These are phyloP conservation scores for Fusarium albosuccineum DNA, from an alignment of 2,329 filamentous ascomycete species.

Conservation along the genomic window DNA sequence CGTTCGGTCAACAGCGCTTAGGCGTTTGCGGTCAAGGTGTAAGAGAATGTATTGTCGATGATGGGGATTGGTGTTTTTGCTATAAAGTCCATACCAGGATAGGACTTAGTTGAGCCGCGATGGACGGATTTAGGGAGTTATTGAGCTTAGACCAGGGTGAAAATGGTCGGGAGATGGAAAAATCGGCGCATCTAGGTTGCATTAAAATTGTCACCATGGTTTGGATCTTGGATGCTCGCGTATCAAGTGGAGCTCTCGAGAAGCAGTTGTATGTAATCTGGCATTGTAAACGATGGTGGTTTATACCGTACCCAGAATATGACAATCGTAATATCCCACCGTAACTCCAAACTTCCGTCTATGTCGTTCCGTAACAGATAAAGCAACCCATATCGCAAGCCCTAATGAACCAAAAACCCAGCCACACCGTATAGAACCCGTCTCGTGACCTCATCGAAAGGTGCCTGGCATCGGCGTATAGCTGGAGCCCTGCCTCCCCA, in stretches of 20 bases:
- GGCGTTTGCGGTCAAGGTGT: conserved; percentile 43
- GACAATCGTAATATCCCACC: conserved; percentile 19
- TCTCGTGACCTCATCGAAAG: conserved; percentile 31
- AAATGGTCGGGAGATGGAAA: conserved; percentile 38
- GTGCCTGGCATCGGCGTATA: conserved; percentile 49
- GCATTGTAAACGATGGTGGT: neutral
- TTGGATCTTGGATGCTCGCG: conserved; percentile 24
- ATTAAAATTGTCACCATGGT: conserved; percentile 44
- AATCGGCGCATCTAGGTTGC: conserved; percentile 46
- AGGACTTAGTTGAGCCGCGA: conserved; percentile 14
- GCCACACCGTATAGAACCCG: neutral
- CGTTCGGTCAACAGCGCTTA: conserved; percentile 65
- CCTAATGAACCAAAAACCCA: neutral
- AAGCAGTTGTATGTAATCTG: neutral
- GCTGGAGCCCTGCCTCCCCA: conserved; percentile 45
- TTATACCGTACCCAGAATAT: conserved; percentile 10
- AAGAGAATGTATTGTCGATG: conserved; percentile 13
- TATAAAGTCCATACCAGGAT: conserved; percentile 17
- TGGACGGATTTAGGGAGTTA: conserved; percentile 39
- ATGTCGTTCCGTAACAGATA: conserved; percentile 1
- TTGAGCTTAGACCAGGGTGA: conserved; percentile 37
- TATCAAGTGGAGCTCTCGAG: neutral
- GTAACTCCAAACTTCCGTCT: conserved; percentile 26
- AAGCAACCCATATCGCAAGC: neutral
- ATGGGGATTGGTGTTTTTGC: conserved; percentile 20